Percentiles rank a stretch among this genome's conserved stretches.
These are phyloP conservation scores for Rhododendron simsii DNA, from an alignment of 148 eudicot species.

Conservation along the genomic window DNA sequence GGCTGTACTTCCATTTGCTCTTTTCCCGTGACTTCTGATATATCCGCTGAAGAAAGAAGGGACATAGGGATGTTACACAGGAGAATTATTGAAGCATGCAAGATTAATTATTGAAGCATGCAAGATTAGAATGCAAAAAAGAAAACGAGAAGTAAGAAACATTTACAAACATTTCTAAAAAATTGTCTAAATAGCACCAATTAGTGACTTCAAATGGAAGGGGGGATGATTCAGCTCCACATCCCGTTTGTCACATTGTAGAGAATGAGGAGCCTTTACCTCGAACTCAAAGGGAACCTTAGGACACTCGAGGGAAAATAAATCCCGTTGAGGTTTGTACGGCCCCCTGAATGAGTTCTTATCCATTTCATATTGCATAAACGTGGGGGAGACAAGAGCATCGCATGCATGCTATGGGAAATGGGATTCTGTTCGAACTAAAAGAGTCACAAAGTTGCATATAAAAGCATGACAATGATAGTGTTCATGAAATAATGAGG, in stretches of 20 bases:
- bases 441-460: neutral
- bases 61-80: neutral
- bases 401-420: neutral
- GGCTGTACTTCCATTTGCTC: constrained; percentile 79
- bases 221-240: neutral
- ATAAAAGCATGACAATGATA: neutral
- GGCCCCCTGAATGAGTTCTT: neutral
- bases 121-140: neutral
- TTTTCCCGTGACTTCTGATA: constrained; percentile 78
- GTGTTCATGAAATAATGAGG: neutral
- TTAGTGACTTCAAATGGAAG: neutral
- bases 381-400: neutral
- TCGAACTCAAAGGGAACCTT: neutral
- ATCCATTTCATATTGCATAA: neutral
- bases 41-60: constrained; percentile 48
- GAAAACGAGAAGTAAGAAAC: neutral
- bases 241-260: neutral
- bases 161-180: neutral
- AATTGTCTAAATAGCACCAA: neutral
- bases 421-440: neutral
- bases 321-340: neutral
- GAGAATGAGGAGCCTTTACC: neutral
- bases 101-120: neutral
- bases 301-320: neutral
- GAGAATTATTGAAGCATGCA: neutral